Evolutionary conservation across 768 basidiomycete species (phyloP), one percentile per base, ranked within the genome.

Genomic region (Mycena albidolilacea): DNA sequence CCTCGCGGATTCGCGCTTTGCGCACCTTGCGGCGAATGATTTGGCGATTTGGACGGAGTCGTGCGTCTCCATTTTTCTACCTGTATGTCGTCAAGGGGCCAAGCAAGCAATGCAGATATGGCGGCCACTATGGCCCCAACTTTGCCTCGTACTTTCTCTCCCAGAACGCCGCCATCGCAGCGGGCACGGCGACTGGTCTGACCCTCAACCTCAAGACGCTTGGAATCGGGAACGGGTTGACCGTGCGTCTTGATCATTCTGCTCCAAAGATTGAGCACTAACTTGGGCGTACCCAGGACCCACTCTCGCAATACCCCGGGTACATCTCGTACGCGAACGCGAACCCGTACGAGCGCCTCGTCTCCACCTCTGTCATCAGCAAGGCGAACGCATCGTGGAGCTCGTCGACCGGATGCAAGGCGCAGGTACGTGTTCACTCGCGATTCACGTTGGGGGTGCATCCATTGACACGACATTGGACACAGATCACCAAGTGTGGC

Each of bases 121-220:
- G 92, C 43, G 91, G 92, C 2, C 92, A 93, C 76, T 93, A 92
- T 78, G 92, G 89, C 5, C 92, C 92, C 0, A 85, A 87, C 48
- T 93, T 93, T 73, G 91, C 92, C 67, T 87, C 90, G 76, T 86
- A 90, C 74, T 89, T 92, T 84, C 81, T 91, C 5, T 76, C 85
- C 9, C 90, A 91, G 77, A 92, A 92, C 68, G 81, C 85, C 35
- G 89, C 85, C 19, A 91, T 92, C 64, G 82, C 84, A 9, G 82
- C 83, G 4, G 87, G 88, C 17, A 84, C 76, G 0, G 72, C 89
- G 6, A 73, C 78, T 6, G 91, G 90, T 3, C 70, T 87, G 11
- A 81, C 80, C 5, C 84, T 92, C 64, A 91, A 91, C 72, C 85
- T 92, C 37, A 86, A 90, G 76, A 83, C 87, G 35, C 85, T 91